Percentiles rank a stretch among this genome's conserved stretches.
phyloP scores from a whole-genome alignment of 2,329 filamentous ascomycete species.

The Claviceps pusilla region DNA sequence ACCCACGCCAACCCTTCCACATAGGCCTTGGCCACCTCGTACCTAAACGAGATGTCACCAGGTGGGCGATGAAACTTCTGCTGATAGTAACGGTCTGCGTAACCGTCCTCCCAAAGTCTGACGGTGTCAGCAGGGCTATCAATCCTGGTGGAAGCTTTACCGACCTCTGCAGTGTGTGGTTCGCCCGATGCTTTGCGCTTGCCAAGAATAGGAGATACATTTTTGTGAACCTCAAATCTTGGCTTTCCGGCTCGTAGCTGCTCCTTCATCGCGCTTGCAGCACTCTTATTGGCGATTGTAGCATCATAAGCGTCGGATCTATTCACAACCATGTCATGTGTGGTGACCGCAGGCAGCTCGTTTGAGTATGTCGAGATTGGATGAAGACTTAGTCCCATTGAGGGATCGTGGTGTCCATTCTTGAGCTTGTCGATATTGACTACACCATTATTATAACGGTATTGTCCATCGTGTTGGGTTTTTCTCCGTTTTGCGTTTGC shows the following conservation, averaged over 20 bases:
- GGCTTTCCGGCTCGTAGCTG: slow-evolving; percentile 42
- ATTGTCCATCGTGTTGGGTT: slow-evolving; percentile 43
- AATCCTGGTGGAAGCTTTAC: neutral
- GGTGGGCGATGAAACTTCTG: slow-evolving; percentile 84
- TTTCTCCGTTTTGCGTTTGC: slow-evolving; percentile 67
- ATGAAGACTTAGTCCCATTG: slow-evolving; percentile 18
- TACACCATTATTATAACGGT: slow-evolving; percentile 1
- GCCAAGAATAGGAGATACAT: slow-evolving; percentile 37
- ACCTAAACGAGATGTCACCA: slow-evolving; percentile 69
- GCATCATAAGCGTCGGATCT: slow-evolving; percentile 49
- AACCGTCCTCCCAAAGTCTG: slow-evolving; percentile 86
- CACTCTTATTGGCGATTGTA: slow-evolving; percentile 82
- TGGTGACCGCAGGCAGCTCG: slow-evolving; percentile 44
- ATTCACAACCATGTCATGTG: slow-evolving; percentile 80
- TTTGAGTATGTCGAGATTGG: slow-evolving; percentile 36
- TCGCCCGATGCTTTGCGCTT: slow-evolving; percentile 55
- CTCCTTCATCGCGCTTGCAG: slow-evolving; percentile 74
- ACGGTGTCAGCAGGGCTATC: slow-evolving; percentile 66
- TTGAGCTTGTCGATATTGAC: slow-evolving; percentile 8
- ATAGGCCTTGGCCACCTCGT: slow-evolving; percentile 79
- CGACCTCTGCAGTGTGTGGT: slow-evolving; percentile 10
- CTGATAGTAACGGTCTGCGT: slow-evolving; percentile 89
- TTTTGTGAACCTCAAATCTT: slow-evolving; percentile 10
- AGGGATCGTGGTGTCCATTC: slow-evolving; percentile 21
- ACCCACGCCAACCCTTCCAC: slow-evolving; percentile 94